A percentile compares a stretch with the other conserved stretches of the same genome.
These are phyloP conservation scores for Colletotrichum lindemuthianum DNA, from an alignment of 2,329 filamentous ascomycete species.

Conservation along the genomic window DNA sequence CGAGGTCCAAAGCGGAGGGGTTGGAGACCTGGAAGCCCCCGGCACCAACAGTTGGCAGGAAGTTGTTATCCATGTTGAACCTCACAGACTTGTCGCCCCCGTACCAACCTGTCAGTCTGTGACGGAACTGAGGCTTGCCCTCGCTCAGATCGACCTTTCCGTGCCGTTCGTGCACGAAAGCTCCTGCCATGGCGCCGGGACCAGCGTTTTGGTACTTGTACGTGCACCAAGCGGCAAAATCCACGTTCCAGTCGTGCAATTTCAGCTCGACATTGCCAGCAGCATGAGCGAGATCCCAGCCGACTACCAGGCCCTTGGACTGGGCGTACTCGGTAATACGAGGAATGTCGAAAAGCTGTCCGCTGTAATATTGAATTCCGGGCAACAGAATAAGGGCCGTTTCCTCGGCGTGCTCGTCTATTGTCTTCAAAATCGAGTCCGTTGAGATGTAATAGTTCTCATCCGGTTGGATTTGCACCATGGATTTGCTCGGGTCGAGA, in stretches of 20 bases:
- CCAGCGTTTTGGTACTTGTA: conserved; percentile 88
- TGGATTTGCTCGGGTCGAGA: conserved; percentile 71
- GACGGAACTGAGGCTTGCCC: conserved; percentile 60
- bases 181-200: conserved; percentile 76
- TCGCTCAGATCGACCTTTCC: conserved; percentile 60
- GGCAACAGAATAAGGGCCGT: conserved; percentile 78
- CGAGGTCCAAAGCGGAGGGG: conserved; percentile 80
- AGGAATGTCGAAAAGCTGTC: conserved; percentile 80
- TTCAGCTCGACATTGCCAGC: conserved; percentile 77
- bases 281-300: conserved; percentile 83
- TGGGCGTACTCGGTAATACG: conserved; percentile 78
- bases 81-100: conserved; percentile 73
- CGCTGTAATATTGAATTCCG: conserved; percentile 84
- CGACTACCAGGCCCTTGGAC: conserved; percentile 70
- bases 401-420: conserved; percentile 73
- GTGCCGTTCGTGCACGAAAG: conserved; percentile 78
- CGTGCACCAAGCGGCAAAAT: conserved; percentile 85
- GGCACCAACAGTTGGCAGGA: conserved; percentile 76
- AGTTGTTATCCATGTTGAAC: conserved; percentile 80
- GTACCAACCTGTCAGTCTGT: conserved; percentile 80
- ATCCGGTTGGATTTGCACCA: conserved; percentile 78
- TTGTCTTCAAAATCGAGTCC: conserved; percentile 71
- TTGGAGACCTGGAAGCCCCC: conserved; percentile 81
- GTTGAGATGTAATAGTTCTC: conserved; percentile 69
- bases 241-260: conserved; percentile 82